Conservation (phyloP, 2,329 filamentous ascomycete species). For the Lecanicillium sp. region DNA sequence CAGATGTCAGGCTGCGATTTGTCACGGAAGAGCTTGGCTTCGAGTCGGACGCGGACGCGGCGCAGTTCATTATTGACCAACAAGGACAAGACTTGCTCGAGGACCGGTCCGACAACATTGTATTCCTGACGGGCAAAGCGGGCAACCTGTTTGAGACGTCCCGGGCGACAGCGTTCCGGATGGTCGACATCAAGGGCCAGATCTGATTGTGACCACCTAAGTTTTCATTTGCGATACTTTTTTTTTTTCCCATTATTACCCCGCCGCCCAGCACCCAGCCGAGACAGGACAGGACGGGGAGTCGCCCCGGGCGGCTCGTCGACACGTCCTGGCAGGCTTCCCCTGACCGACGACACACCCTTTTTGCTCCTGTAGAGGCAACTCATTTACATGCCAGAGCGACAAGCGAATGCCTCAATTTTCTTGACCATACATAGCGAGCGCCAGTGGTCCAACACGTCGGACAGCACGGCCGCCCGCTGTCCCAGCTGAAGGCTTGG, state of each 20-base stretch:
- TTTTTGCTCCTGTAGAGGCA: conserved; percentile 8
- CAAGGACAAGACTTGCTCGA: conserved; percentile 70
- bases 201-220: conserved; percentile 51
- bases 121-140: conserved; percentile 69
- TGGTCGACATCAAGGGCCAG: conserved; percentile 96
- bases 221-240: background rate
- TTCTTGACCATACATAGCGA: background rate
- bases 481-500: too few species aligned
- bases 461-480: background rate
- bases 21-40: conserved; percentile 95
- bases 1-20: conserved; percentile 80
- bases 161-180: conserved; percentile 68
- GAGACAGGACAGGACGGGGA: background rate
- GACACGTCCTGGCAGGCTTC: too few species aligned
- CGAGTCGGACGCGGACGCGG: conserved; percentile 83
- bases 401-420: background rate
- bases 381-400: background rate
- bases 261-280: background rate
- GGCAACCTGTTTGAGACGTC: conserved; percentile 66
- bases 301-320: background rate
- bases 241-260: background rate
- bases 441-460: background rate
- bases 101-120: conserved; percentile 67
- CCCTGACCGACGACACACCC: background rate
- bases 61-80: conserved; percentile 82